phyloP scores from a whole-genome alignment of 345 rosid genomes.

The Stellera chamaejasme region DNA sequence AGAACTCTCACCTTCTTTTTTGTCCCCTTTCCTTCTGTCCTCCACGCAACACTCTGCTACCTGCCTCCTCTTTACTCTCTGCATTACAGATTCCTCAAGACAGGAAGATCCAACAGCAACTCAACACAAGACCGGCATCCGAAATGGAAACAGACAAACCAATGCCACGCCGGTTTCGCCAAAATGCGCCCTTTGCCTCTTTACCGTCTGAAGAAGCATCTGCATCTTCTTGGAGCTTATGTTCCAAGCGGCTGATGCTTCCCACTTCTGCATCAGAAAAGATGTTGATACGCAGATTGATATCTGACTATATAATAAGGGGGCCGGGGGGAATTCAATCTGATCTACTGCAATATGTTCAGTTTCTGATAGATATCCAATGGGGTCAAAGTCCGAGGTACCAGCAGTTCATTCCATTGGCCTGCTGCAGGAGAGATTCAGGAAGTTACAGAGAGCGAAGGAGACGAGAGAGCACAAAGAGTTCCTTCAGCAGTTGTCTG shows the following conservation, averaged over 20 bases:
- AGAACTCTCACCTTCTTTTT: slow-evolving; percentile 15
- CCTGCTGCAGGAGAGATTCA: slow-evolving; percentile 41
- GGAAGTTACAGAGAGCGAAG: slow-evolving; percentile 31
- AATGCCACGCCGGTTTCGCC: slow-evolving; percentile 14
- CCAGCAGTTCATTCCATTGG: slow-evolving; percentile 28
- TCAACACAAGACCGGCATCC: slow-evolving; percentile 19
- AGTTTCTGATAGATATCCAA: background rate
- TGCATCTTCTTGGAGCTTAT: slow-evolving; percentile 27
- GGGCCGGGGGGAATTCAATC: background rate
- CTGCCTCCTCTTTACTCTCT: no score
- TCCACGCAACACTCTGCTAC: background rate
- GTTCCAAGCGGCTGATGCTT: slow-evolving; percentile 13
- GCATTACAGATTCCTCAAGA: slow-evolving; percentile 13
- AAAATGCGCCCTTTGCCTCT: slow-evolving; percentile 14
- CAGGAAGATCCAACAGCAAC: slow-evolving; percentile 11
- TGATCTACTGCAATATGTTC: background rate
- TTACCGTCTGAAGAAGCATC: slow-evolving; percentile 10
- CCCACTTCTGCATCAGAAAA: slow-evolving; percentile 9
- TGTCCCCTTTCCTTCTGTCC: slow-evolving; percentile 5
- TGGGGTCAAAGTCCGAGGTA: slow-evolving; percentile 26
- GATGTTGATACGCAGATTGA: background rate
- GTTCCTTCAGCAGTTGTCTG: slow-evolving; percentile 12
- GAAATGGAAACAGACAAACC: slow-evolving; percentile 13
- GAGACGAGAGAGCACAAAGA: slow-evolving; percentile 36
- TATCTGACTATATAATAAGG: slow-evolving; percentile 1